Percentiles rank a stretch among this genome's conserved stretches.
Conservation (phyloP, 805 yeast genomes). For the Candida broadrunensis region DNA sequence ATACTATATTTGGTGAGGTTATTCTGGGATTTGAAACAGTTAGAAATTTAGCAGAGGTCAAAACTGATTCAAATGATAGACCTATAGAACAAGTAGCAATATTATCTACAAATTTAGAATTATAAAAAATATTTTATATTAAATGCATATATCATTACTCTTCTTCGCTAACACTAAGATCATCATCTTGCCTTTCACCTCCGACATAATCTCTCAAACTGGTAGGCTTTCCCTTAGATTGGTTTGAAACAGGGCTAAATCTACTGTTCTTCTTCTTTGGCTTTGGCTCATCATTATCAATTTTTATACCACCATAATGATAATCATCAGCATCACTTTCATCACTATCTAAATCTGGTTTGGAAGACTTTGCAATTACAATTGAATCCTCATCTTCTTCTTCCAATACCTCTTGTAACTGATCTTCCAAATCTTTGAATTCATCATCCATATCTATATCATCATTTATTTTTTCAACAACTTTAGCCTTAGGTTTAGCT, state of each 20-base stretch:
- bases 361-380: not conserved
- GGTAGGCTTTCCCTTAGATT: conserved; percentile 25
- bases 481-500: not conserved
- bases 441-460: conserved; percentile 33
- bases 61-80: conserved; percentile 14
- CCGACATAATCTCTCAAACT: conserved; percentile 38
- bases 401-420: conserved; percentile 39
- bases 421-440: conserved; percentile 42
- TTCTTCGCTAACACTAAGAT: conserved; percentile 32
- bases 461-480: conserved; percentile 2
- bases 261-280: not conserved
- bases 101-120: conserved; percentile 14
- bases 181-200: conserved; percentile 21
- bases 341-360: conserved; percentile 7
- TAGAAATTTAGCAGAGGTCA: conserved; percentile 12
- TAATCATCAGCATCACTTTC: conserved; percentile 20
- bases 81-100: conserved; percentile 20
- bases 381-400: conserved; percentile 9
- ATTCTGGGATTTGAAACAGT: conserved; percentile 19
- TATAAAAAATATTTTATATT: not conserved
- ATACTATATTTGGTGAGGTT: conserved; percentile 24
- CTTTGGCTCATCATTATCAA: conserved; percentile 16
- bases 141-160: conserved; percentile 6
- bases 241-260: not conserved
- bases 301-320: conserved; percentile 21